These are phyloP conservation scores for Fraxinus baroniana DNA, from an alignment of 305 asterid species.

Conservation along the genomic window DNA sequence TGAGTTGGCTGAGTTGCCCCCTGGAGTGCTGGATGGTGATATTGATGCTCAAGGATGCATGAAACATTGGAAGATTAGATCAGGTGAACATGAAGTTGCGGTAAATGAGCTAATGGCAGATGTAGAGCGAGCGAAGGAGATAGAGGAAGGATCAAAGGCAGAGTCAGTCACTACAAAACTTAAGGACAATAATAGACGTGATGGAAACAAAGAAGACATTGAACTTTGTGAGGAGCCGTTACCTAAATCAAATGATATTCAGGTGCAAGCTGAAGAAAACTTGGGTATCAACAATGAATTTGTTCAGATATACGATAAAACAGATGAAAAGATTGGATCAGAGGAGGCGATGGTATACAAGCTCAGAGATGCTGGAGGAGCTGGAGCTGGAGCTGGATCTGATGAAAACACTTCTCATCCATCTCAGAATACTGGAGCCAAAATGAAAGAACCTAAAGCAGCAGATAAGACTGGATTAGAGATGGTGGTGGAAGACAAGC, in stretches of 20 bases:
- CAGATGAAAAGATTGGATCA: background rate
- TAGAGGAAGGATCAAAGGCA: constrained; percentile 11
- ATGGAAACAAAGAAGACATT: constrained; percentile 2
- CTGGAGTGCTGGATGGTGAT: constrained; percentile 26
- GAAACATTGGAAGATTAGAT: background rate
- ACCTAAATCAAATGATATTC: background rate
- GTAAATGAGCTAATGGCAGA: constrained; percentile 3
- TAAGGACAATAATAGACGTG: background rate
- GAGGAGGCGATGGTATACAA: background rate
- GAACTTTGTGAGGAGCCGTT: background rate
- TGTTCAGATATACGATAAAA: background rate
- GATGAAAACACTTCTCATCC: background rate
- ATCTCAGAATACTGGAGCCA: background rate
- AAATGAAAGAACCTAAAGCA: background rate
- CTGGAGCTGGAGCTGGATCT: background rate
- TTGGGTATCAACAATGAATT: background rate
- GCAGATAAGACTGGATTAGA: background rate
- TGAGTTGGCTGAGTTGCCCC: constrained; percentile 25
- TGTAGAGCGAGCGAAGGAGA: background rate
- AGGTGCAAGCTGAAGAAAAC: background rate
- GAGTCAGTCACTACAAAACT: constrained; percentile 11
- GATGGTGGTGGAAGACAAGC: background rate
- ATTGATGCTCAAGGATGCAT: background rate
- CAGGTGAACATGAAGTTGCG: constrained; percentile 1
- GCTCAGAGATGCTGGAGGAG: background rate